Evolutionary conservation across 495 filamentous ascomycete species (phyloP).

Genomic region (Neurospora sublineolata): DNA sequence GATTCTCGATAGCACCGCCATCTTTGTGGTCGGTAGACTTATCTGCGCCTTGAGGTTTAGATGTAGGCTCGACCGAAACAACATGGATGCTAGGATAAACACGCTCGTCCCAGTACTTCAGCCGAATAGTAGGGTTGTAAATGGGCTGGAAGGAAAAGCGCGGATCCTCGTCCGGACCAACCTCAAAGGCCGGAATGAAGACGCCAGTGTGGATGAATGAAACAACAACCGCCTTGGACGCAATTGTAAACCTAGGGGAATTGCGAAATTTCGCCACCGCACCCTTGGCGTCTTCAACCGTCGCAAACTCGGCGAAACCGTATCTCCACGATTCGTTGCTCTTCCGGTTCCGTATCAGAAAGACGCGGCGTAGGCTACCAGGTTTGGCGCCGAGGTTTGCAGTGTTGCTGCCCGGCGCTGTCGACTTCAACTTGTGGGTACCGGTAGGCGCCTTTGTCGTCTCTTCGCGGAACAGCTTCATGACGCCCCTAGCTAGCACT

Average conservation of each 20-base stretch:
- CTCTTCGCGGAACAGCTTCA: slow-evolving; percentile 54
- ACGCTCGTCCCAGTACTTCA: slow-evolving; percentile 79
- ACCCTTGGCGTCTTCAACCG: slow-evolving; percentile 60
- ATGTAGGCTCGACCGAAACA: slow-evolving; percentile 37
- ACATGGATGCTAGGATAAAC: slow-evolving; percentile 60
- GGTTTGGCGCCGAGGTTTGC: slow-evolving; percentile 61
- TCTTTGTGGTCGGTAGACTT: slow-evolving; percentile 23
- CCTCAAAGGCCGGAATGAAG: slow-evolving; percentile 65
- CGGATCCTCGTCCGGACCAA: slow-evolving; percentile 35
- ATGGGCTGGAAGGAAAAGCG: slow-evolving; percentile 63
- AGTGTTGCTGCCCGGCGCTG: slow-evolving; percentile 61
- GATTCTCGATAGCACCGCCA: slow-evolving; percentile 4
- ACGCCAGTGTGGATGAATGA: slow-evolving; percentile 81
- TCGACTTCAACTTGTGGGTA: slow-evolving; percentile 52
- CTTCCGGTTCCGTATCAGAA: slow-evolving; percentile 65
- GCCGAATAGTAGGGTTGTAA: slow-evolving; percentile 53
- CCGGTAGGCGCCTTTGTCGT: slow-evolving; percentile 23
- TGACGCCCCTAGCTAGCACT: slow-evolving; percentile 64
- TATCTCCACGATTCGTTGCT: slow-evolving; percentile 74
- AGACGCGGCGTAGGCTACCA: slow-evolving; percentile 62
- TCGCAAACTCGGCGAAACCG: slow-evolving; percentile 85
- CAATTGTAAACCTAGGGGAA: slow-evolving; percentile 75
- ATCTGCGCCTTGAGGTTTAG: slow-evolving; percentile 24
- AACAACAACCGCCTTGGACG: slow-evolving; percentile 60
- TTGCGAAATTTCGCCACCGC: slow-evolving; percentile 65